Conservation (phyloP, 331 rosid species). For the Prunus yedoensis region DNA sequence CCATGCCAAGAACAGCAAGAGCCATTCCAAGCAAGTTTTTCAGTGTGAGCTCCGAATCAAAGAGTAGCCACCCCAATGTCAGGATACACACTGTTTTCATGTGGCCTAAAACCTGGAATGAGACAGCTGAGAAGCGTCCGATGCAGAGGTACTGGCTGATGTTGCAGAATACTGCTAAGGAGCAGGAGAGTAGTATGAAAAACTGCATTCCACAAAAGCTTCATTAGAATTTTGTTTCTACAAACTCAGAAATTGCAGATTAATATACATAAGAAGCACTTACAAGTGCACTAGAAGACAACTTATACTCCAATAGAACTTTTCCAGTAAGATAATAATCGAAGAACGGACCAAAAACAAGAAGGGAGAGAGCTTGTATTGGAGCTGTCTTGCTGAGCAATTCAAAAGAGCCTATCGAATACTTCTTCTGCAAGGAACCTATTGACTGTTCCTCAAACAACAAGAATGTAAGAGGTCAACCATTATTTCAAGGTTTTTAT, state of each 20-base stretch:
- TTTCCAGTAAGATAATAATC: conserved; percentile 47
- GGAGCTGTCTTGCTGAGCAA: conserved; percentile 57
- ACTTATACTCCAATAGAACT: conserved; percentile 26
- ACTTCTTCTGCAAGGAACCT: conserved; percentile 55
- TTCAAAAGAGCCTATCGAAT: conserved; percentile 55
- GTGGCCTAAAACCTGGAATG: conserved; percentile 57
- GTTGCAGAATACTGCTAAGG: conserved; percentile 57
- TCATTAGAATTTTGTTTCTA: not conserved
- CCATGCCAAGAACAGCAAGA: conserved; percentile 46
- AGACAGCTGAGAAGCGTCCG: conserved; percentile 53
- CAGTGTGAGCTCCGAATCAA: conserved; percentile 40
- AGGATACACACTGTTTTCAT: conserved; percentile 52
- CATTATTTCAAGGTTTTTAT: not conserved
- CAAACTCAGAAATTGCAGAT: conserved; percentile 1
- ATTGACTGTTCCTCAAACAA: conserved; percentile 34
- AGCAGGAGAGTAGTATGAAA: conserved; percentile 46
- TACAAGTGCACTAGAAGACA: conserved; percentile 35
- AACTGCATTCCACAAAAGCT: conserved; percentile 28
- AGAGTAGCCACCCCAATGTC: conserved; percentile 50
- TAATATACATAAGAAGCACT: conserved; percentile 9
- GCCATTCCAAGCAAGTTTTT: conserved; percentile 49
- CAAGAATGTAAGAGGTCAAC: not conserved
- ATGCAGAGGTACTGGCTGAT: conserved; percentile 60
- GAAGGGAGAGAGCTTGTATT: conserved; percentile 51
- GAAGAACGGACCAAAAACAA: conserved; percentile 43